phyloP scores from a whole-genome alignment of 2,329 filamentous ascomycete species.

The Paecilomyces fulvus region DNA sequence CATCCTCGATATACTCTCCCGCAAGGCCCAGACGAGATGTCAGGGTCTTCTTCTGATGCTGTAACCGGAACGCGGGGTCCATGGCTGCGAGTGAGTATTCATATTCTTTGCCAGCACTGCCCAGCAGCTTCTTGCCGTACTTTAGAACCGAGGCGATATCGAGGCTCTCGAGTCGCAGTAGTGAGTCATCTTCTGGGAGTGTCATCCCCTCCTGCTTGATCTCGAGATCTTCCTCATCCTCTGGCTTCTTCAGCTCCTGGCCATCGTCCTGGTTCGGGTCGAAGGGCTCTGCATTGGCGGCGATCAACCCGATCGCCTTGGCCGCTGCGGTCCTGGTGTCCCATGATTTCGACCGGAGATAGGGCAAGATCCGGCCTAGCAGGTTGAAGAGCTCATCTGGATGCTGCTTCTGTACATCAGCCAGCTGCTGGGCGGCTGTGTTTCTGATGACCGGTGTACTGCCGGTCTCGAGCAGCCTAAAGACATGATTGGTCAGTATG shows the following conservation, averaged over 20 bases:
- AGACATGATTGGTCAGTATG: constrained; percentile 16
- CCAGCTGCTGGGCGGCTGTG: constrained; percentile 91
- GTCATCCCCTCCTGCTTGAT: constrained; percentile 28
- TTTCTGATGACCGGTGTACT: constrained; percentile 94
- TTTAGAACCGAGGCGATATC: constrained; percentile 73
- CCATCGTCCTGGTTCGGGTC: constrained; percentile 77
- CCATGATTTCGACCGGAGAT: constrained; percentile 91
- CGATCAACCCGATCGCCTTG: constrained; percentile 88
- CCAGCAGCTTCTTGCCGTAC: constrained; percentile 73
- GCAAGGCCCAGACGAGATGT: constrained; percentile 72
- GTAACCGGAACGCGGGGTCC: constrained; percentile 70
- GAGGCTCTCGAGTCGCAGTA: constrained; percentile 64
- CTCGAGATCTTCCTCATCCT: constrained; percentile 44
- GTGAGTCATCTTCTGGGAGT: constrained; percentile 41
- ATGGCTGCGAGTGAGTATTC: constrained; percentile 77
- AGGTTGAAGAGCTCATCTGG: constrained; percentile 97
- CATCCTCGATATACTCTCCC: constrained; percentile 77
- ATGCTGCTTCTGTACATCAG: constrained; percentile 96
- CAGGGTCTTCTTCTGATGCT: constrained; percentile 84
- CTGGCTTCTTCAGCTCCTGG: constrained; percentile 36
- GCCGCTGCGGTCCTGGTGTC: constrained; percentile 90
- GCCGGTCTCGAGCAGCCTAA: constrained; percentile 88
- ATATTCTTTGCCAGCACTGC: constrained; percentile 70
- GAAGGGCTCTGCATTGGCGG: constrained; percentile 77
- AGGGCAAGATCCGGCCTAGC: constrained; percentile 87